Evolutionary conservation across 768 basidiomycete genomes (phyloP).

Genomic region (Russula foetens): DNA sequence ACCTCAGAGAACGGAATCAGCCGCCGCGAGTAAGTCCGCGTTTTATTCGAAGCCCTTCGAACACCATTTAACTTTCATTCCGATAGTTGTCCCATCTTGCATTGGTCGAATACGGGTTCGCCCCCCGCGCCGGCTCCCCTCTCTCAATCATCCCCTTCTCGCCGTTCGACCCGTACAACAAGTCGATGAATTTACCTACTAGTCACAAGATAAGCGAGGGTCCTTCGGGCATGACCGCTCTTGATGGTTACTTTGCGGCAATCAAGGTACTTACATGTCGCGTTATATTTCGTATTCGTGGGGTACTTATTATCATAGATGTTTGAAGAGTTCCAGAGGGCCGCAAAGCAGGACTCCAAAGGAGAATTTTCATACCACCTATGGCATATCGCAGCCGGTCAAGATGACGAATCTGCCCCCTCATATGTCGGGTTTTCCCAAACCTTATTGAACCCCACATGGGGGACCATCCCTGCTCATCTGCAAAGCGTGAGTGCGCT

Average conservation of each 20-base stretch:
- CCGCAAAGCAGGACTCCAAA: too few relatives aligned
- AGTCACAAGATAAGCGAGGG: background rate
- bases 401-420: background rate
- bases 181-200: background rate
- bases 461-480: background rate
- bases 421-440: too few relatives aligned
- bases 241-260: background rate
- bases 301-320: background rate
- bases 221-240: background rate
- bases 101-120: background rate
- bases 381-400: background rate
- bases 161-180: background rate
- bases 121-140: background rate
- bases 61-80: background rate
- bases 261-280: background rate
- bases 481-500: background rate
- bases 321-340: background rate
- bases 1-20: background rate
- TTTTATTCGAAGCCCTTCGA: background rate
- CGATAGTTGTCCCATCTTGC: background rate
- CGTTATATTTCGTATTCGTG: background rate
- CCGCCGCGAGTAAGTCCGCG: background rate
- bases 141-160: background rate
- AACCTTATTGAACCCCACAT: background rate
- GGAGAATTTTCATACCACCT: background rate